Evolutionary conservation across 1,139 yeast genomes (phyloP), one percentile per base, ranked within the genome.

Genomic region (Pichia sp.): DNA sequence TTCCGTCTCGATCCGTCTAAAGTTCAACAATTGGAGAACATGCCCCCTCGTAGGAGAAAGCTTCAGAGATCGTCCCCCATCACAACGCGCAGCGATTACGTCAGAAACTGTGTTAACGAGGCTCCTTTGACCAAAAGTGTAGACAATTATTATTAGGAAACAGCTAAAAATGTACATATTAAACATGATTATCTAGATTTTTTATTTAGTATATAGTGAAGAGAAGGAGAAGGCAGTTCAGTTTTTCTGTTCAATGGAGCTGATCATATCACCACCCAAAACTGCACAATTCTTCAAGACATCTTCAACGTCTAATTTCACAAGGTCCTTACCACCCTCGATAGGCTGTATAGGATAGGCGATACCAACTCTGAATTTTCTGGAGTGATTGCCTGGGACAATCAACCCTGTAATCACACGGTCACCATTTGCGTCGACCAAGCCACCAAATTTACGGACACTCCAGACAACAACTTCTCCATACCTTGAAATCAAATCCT

Each of bases 281-380:
- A 58, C 12, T 2, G 58, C 56, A 44, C 52, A 38, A 7, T 43
- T 48, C 46, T 60, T 58, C 9, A 58, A 29, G 24, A 55, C 50
- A 49, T 58, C 59, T 14, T 58, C 60, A 48, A 87, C 75, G 46
- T 60, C 62, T n/a, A 60, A 45, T 10, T 48, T 51, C 52, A 78
- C 75, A 52, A 92, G 85, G 69, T 92, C 96, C 56, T 80, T 79
- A 59, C 86, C 72, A 42, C 93, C 88, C n/a, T 81, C 85, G 31
- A 76, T 71, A 1, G 96, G 96, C 66, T 79, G 79, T 51, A 85
- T 79, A 62, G 90, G 87, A 63, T 83, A 85, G 30, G 92, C 95
- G 60, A 87, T 72, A 62, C 86, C 89, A 31, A 87, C 96, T 66
- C 85, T 85, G 73, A 91, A 91, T 67, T 84, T 84, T 71, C 80